Base-by-base conservation (phyloP, 1,284 basidiomycete genomes). In the Cutaneotrichosporon sp. region DNA sequence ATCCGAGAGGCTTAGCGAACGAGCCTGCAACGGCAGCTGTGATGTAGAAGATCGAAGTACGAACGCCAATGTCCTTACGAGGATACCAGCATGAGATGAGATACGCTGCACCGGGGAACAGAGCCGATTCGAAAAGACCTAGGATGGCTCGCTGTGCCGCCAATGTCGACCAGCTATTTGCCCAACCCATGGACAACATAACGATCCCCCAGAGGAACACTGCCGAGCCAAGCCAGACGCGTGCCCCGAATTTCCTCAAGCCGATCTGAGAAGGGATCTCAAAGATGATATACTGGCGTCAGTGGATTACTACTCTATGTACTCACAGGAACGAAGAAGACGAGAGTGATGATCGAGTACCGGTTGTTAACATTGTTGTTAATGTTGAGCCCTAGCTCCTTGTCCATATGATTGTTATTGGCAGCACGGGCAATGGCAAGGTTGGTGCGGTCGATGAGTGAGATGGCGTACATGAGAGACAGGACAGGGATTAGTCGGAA, bases 61-160 rank as follows among this genome's bases (percentile, higher is more conserved):
- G 70, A 22, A 50, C 69, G 60, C 81, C 80, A 55, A 80, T 78
- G 69, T 83, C 80, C 62, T 75, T 75, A n/a, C 82, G 78, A 2
- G 80, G 79, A 70, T 83, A 84, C 82, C 82, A 64, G 63, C 63
- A 64, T 3, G 52, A 32, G 66, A 83, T 78, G 30, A 84, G 72
- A 70, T 75, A 81, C 2, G 81, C 78, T 57, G 76, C 79, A 16
- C 71, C 73, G 73, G 73, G 76, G 71, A 78, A 79, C 66, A 80
- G 76, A 10, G 72, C 67, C 51, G 67, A 73, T 63, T 80, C 79
- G 49, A 81, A 71, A 4, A 73, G 57, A 18, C 81, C 83, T 49
- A 83, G 71, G 1, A 83, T 67, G 13, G 77, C 64, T n/a, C 64
- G 64, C 14, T 70, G 60, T 26, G 65, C 61, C 2, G 73, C 56